Percentiles rank a stretch among this genome's conserved stretches.
Evolutionary conservation across 345 rosid genomes (phyloP).

Genomic region (Xanthoceras sorbifolium): DNA sequence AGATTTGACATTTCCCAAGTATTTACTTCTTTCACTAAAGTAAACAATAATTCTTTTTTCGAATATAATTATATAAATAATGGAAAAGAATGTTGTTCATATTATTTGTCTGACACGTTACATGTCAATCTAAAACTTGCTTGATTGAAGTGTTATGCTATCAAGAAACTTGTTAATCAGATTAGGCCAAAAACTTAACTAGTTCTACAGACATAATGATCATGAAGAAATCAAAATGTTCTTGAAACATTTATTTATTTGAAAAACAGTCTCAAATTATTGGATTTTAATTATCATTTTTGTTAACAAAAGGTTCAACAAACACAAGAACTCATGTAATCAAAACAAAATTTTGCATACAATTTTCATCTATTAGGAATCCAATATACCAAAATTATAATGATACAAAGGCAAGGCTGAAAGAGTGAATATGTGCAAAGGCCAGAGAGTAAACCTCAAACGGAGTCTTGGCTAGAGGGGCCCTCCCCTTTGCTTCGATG

Average conservation of each 20-base stretch:
- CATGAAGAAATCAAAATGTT: background rate
- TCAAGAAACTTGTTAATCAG: background rate
- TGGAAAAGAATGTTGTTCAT: background rate
- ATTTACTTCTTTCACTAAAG: no score
- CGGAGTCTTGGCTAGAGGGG: conserved; percentile 38
- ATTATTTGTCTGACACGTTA: no score
- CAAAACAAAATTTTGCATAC: background rate
- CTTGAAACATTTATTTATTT: background rate
- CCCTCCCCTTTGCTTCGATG: conserved; percentile 48
- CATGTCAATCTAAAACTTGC: background rate
- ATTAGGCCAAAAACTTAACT: background rate
- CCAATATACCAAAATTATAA: background rate
- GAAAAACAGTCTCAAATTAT: background rate
- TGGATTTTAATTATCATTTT: background rate
- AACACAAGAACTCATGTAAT: background rate
- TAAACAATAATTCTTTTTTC: no score
- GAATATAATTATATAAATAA: no score
- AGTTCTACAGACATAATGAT: background rate
- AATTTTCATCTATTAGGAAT: background rate
- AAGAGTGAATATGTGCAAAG: background rate
- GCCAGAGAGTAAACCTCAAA: background rate
- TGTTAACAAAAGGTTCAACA: background rate
- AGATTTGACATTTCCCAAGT: no score
- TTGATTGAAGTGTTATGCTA: background rate
- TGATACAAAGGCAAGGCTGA: background rate